Conservation (phyloP, 2,329 filamentous ascomycete genomes). For the Fusarium brevicatenulatum region DNA sequence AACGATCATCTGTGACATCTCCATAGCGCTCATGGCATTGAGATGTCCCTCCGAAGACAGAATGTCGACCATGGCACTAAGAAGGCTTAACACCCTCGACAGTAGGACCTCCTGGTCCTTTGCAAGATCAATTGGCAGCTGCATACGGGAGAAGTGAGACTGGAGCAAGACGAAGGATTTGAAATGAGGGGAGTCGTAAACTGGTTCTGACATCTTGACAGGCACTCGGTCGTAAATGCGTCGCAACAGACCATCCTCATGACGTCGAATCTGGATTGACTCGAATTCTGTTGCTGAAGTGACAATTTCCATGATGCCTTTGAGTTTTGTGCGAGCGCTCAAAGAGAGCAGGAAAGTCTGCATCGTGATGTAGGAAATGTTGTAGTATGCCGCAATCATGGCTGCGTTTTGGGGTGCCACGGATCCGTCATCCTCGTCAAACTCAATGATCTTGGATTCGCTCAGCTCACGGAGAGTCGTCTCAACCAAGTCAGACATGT, state of each 20-base stretch:
- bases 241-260: slow-evolving; percentile 87
- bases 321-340: slow-evolving; percentile 88
- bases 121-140: slow-evolving; percentile 91
- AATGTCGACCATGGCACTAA: slow-evolving; percentile 94
- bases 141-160: slow-evolving; percentile 97
- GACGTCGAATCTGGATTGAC: slow-evolving; percentile 89
- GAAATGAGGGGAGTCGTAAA: slow-evolving; percentile 95
- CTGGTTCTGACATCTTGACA: slow-evolving; percentile 90
- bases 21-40: slow-evolving; percentile 98
- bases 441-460: slow-evolving; percentile 94
- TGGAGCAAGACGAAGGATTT: slow-evolving; percentile 98
- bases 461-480: slow-evolving; percentile 88
- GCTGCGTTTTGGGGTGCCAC: slow-evolving; percentile 92
- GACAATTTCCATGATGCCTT: slow-evolving; percentile 95
- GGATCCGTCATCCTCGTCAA: slow-evolving; percentile 92
- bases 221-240: slow-evolving; percentile 95
- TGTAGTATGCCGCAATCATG: slow-evolving; percentile 99
- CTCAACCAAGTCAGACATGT: slow-evolving; percentile 94
- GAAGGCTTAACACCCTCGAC: slow-evolving; percentile 83
- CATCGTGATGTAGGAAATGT: slow-evolving; percentile 99
- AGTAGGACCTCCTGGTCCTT: slow-evolving; percentile 95
- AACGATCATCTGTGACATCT: slow-evolving; percentile 98
- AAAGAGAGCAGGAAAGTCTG: slow-evolving; percentile 96
- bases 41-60: slow-evolving; percentile 94
- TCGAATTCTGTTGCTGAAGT: slow-evolving; percentile 98